Base-by-base conservation (phyloP, 106 monocot genomes). In the Platanthera guangdongensis region DNA sequence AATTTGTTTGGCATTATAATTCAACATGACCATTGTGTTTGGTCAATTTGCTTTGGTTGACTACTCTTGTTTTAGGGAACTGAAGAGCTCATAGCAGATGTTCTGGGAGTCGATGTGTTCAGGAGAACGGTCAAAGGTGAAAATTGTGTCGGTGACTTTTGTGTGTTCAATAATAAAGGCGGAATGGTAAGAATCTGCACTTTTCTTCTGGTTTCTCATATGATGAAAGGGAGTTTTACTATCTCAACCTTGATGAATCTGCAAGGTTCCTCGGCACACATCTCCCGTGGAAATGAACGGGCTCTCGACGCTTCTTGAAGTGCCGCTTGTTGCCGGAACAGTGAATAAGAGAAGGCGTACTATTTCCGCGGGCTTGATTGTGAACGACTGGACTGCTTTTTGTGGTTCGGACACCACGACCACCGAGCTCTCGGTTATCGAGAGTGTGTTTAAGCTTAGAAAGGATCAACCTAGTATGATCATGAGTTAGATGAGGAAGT, bases 61-160 rank as follows among this genome's bases (percentile, higher is more conserved):
- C 57, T 57, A 25, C 39, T 13, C 46, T 46, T 14, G 16, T 78
- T 73, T 32, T 78, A 94, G 97, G 97, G 92, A 77, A 94, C 97
- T 15, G 97, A 99, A 79, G 97, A 94, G 78, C 81, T 99, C 7
- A 92, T 99, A 19, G 81, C 91, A 49, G 97, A 99, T 84, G 83
- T 99, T 75, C 88, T 99, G 54, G 97, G 97, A 39, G 97, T 99
- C 1, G 97, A 99, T 62, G 97, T 99, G 3, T 99, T 99, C 60
- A 79, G 94, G 75, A 91, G 94, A 74, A 99, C 97, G 3, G 85
- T 99, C 75, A 94, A 94, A 5, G 97, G 97, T 11, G 94, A 99
- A 79, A 94, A 94, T 60, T 87, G 94, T 51, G 94, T 99, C 50
- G 97, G 97, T 13, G 94, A 94, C 75, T 94, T 85, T 46, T 99